Percentiles rank a stretch among this genome's conserved stretches.
Conservation (phyloP, 441 rosid genomes). For the Aleurites moluccanus region DNA sequence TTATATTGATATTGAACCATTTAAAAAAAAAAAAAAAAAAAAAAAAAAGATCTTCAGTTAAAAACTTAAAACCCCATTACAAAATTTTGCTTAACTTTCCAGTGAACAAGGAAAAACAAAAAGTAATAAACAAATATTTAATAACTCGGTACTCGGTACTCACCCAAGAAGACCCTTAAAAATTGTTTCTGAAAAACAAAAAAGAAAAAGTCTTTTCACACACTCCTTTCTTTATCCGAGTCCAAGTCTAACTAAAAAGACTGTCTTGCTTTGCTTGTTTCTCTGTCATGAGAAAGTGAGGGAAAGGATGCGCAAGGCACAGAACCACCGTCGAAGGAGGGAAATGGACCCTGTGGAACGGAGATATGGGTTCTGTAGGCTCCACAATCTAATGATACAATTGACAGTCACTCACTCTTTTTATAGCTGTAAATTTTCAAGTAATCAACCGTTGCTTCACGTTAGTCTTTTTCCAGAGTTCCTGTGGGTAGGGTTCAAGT, state of each 20-base stretch:
- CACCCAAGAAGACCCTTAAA: constrained; percentile 17
- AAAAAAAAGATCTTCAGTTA: constrained; percentile 14
- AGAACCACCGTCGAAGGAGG: constrained; percentile 27
- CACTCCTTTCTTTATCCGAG: constrained; percentile 19
- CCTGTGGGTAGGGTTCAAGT: constrained; percentile 8
- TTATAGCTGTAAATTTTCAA: constrained; percentile 18
- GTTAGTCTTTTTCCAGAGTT: constrained; percentile 2
- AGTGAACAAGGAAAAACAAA: constrained; percentile 13
- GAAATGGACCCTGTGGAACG: constrained; percentile 35
- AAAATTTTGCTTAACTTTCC: constrained; percentile 29
- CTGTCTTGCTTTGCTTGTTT: constrained; percentile 17
- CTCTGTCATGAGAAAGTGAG: constrained; percentile 5
- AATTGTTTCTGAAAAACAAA: constrained; percentile 21
- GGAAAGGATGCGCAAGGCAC: constrained; percentile 15
- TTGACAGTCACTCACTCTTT: constrained; percentile 10
- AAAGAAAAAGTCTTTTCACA: background rate
- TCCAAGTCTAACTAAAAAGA: constrained; percentile 21
- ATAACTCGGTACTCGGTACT: too few relatives aligned
- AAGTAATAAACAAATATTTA: background rate
- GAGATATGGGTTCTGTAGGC: constrained; percentile 49
- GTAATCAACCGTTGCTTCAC: constrained; percentile 15
- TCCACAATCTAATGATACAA: constrained; percentile 19
- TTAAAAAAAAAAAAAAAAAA: constrained; percentile 28
- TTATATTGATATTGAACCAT: too few relatives aligned
- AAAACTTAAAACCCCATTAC: constrained; percentile 19